Evolutionary conservation across 1,139 yeast genomes (phyloP).

Genomic region (Taiozyma sp.): DNA sequence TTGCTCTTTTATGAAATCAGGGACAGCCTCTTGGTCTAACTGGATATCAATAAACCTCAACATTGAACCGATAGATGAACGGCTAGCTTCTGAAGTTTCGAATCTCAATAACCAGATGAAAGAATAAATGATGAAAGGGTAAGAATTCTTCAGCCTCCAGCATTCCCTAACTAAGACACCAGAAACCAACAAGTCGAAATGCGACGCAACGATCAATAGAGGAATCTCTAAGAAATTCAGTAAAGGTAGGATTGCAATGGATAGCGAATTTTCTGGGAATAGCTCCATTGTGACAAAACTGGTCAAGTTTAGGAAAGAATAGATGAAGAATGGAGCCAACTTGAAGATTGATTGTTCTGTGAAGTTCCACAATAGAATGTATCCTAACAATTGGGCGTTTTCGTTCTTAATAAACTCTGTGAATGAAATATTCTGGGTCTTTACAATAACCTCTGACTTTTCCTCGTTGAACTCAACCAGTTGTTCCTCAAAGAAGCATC

Average conservation of each 20-base stretch:
- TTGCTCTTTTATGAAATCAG: neutral
- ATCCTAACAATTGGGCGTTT: constrained; percentile 40
- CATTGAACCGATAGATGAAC: constrained; percentile 29
- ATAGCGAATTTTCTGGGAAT: constrained; percentile 30
- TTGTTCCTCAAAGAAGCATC: constrained; percentile 22
- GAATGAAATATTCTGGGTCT: constrained; percentile 22
- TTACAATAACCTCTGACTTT: constrained; percentile 9
- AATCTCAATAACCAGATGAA: constrained; percentile 38
- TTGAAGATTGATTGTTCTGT: constrained; percentile 32
- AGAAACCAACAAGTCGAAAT: constrained; percentile 34
- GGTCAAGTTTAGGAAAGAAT: constrained; percentile 41
- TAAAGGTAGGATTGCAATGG: constrained; percentile 28
- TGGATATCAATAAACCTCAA: constrained; percentile 22
- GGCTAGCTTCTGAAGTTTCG: constrained; percentile 39
- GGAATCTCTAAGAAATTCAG: constrained; percentile 21
- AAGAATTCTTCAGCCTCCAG: constrained; percentile 20
- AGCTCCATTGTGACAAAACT: constrained; percentile 34
- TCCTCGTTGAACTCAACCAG: constrained; percentile 7
- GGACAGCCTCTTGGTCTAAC: constrained; percentile 7
- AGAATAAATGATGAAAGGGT: constrained; percentile 32
- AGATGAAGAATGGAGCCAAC: constrained; percentile 40
- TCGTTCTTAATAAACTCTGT: constrained; percentile 40
- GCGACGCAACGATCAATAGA: constrained; percentile 34
- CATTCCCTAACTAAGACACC: constrained; percentile 32
- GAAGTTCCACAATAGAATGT: constrained; percentile 31